Conservation (phyloP, 2,329 filamentous ascomycete species). For the Colletotrichum australisinense region DNA sequence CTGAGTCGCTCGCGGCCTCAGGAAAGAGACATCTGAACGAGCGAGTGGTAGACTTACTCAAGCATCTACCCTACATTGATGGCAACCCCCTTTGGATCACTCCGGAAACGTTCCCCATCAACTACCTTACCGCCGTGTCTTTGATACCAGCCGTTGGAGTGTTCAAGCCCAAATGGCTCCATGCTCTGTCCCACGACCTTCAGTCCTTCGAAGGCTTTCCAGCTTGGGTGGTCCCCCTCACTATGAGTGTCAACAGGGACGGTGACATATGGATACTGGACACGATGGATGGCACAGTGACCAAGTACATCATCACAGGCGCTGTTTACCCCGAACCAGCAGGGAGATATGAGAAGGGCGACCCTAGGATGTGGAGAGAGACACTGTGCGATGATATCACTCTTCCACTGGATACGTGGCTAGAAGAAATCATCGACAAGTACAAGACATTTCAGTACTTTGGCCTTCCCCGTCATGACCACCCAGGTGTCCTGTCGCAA, state of each 20-base stretch:
- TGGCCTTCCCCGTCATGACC: neutral
- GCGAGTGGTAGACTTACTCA: constrained; percentile 4
- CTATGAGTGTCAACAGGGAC: neutral
- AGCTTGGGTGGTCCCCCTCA: neutral
- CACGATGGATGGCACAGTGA: constrained; percentile 21
- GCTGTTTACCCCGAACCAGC: constrained; percentile 2
- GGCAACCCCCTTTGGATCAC: constrained; percentile 13
- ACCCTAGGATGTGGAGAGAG: constrained; percentile 4
- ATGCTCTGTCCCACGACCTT: neutral
- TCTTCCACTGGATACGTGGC: neutral
- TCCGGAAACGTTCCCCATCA: constrained; percentile 6
- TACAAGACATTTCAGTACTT: neutral
- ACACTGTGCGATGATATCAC: neutral
- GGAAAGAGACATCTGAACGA: neutral
- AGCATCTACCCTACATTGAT: constrained; percentile 10
- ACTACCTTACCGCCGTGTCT: neutral
- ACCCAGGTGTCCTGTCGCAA: neutral
- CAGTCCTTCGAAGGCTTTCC: neutral
- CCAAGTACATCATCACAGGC: constrained; percentile 20
- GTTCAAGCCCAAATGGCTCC: constrained; percentile 3
- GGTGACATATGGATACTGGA: constrained; percentile 13
- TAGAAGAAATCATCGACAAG: neutral
- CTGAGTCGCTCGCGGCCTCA: neutral
- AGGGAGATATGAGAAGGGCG: neutral
- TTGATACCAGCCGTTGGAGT: neutral